Base-by-base conservation (phyloP, 1,284 basidiomycete genomes). In the Fomitopsis palustris region DNA sequence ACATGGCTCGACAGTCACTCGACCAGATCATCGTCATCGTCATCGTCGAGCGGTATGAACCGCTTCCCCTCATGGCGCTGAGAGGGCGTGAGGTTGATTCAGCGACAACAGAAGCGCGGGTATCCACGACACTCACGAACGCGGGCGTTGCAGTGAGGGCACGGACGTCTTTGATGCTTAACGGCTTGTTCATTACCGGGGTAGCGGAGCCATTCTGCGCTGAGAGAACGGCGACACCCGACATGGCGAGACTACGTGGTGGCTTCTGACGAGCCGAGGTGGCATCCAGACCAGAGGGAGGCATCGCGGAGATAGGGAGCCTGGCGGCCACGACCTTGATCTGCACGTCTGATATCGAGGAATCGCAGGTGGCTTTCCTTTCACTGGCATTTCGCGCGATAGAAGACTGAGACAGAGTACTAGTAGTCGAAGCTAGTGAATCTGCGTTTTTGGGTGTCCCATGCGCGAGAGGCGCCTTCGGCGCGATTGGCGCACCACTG, bases 31-130 rank as follows among this genome's bases (percentile, higher is more conserved):
- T 64, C 67, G 7, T 69, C 69, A 2, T 71, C 69, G 35, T 69
- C 65, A 52, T 71, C 69, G 21, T 69, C 67, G 1, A 73, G 59
- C 5, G 66, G 61, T 14, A 73, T 71, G 61, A 68, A 73, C 19
- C 71, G 59, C 58, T 72, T 72, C 17, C 64, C 64, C 38, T 65
- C 64, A 12, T 59, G 59, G 8, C 60, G 58, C 67, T 66, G 33
- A 1, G 25, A 19, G 27, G 23, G n/a, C 23, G 17, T 45, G 5
- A 19, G 12, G 14, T 23, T 10, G 16, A 19, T 21, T 60, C 39
- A 60, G 31, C n/a, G 21, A n/a, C 19, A 19, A 9, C 45, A 25
- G 29, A 4, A 10, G 19, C 29, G 19, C 2, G 29, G 14, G 21
- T 25, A 35, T 35, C 14, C 4, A 38, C 25, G 6, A 0, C 14